Evolutionary conservation across 352 stramenopile genomes (phyloP).

Genomic region (Phytophthora foliorum): DNA sequence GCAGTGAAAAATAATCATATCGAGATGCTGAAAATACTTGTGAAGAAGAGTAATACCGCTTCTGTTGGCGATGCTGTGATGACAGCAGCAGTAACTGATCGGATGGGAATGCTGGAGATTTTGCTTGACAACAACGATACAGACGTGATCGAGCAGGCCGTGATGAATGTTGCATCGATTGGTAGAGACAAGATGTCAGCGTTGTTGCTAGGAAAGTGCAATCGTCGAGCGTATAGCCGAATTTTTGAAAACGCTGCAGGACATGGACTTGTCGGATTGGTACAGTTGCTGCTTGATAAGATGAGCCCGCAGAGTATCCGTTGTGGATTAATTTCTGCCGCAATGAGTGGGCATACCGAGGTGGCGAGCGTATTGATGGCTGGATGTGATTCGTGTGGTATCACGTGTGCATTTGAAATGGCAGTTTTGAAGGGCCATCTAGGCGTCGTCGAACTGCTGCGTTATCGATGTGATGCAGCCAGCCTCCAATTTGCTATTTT

Average conservation of each 20-base stretch:
- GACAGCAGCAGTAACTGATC: conserved; percentile 9
- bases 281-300: conserved; percentile 11
- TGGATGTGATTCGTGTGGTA: conserved; percentile 10
- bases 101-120: conserved; percentile 13
- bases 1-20: conserved; percentile 14
- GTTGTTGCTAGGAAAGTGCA: conserved; percentile 17
- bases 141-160: conserved; percentile 17
- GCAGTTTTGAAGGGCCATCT: conserved; percentile 4
- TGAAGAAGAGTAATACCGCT: neutral
- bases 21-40: conserved; percentile 12
- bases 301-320: conserved; percentile 15
- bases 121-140: conserved; percentile 10
- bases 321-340: conserved; percentile 20
- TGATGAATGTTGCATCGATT: conserved; percentile 10
- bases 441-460: conserved; percentile 10
- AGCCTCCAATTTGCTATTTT: conserved; percentile 18
- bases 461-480: conserved; percentile 6
- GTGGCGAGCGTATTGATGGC: conserved; percentile 11
- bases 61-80: conserved; percentile 22
- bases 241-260: conserved; percentile 25
- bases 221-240: conserved; percentile 8
- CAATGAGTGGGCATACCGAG: conserved; percentile 11
- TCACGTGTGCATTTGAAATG: conserved; percentile 30
- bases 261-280: conserved; percentile 5
- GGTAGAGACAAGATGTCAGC: conserved; percentile 1